Conservation (phyloP, 169 alveolate genomes). For the Eimeria necatrix region DNA sequence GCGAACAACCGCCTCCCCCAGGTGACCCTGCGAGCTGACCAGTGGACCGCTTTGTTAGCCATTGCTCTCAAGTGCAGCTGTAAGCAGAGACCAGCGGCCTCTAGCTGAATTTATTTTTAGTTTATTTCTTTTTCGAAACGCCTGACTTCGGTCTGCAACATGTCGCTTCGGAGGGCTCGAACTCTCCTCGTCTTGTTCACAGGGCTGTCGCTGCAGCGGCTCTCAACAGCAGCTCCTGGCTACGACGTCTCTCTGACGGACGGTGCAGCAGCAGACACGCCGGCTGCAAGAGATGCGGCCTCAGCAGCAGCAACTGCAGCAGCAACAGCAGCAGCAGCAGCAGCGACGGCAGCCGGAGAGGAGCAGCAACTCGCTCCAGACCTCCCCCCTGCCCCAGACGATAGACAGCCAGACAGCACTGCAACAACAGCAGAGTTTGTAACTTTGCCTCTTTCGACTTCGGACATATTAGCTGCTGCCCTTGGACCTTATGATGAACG, state of each 20-base stretch:
- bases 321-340: neutral
- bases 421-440: neutral
- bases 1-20: neutral
- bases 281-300: too few relatives aligned
- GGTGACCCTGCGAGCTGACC: neutral
- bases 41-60: too few relatives aligned
- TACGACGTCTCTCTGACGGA: too few relatives aligned
- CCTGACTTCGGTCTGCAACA: neutral
- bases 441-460: neutral
- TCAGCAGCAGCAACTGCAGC: neutral
- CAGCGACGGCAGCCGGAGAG: neutral
- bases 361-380: neutral
- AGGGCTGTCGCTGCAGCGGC: neutral
- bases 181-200: neutral
- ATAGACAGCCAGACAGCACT: neutral
- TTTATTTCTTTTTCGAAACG: neutral
- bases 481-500: neutral
- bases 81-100: too few relatives aligned
- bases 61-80: too few relatives aligned
- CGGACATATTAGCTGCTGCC: neutral
- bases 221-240: too few relatives aligned
- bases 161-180: neutral
- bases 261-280: too few relatives aligned
- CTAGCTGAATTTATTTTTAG: neutral
- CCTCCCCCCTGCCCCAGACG: neutral